Conservation (phyloP, 2,329 filamentous ascomycete species). For the Alternaria arborescens region DNA sequence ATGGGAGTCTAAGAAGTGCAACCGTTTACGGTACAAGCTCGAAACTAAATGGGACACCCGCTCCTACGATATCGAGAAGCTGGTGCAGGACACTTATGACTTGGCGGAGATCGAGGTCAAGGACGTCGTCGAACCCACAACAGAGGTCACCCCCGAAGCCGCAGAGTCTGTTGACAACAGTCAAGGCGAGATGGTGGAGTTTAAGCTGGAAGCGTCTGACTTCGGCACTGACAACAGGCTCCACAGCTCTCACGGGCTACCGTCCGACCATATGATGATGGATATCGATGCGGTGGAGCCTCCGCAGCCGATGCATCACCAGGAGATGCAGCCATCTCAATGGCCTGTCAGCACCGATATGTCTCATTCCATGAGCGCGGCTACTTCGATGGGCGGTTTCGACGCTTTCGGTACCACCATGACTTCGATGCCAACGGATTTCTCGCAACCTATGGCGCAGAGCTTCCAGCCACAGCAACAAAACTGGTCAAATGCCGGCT, state of each 20-base stretch:
- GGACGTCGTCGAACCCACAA: conserved; percentile 35
- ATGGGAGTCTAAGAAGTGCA: conserved; percentile 72
- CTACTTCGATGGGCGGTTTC: conserved; percentile 41
- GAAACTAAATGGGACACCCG: conserved; percentile 70
- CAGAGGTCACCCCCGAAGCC: conserved; percentile 35
- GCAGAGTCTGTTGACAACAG: conserved; percentile 37
- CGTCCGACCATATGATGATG: conserved; percentile 46
- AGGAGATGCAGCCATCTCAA: conserved; percentile 38
- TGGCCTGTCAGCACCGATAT: conserved; percentile 49
- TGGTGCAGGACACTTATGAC: conserved; percentile 68
- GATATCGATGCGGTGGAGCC: conserved; percentile 48
- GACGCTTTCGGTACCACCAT: conserved; percentile 41
- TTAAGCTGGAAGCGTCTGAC: conserved; percentile 47
- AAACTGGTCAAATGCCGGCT: conserved; percentile 47
- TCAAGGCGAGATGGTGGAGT: conserved; percentile 46
- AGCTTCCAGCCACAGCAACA: conserved; percentile 41
- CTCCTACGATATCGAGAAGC: conserved; percentile 61
- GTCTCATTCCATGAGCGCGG: conserved; percentile 40
- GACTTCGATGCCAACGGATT: conserved; percentile 42
- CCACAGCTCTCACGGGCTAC: conserved; percentile 42
- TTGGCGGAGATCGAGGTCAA: conserved; percentile 53
- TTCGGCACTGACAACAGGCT: conserved; percentile 38
- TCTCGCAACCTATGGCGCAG: conserved; percentile 44
- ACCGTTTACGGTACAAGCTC: conserved; percentile 70
- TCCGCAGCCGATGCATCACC: conserved; percentile 41